A percentile compares a stretch with the other conserved stretches of the same genome.
These are phyloP conservation scores for Lathyrus aphaca DNA, from an alignment of 306 rosid species.

Conservation along the genomic window DNA sequence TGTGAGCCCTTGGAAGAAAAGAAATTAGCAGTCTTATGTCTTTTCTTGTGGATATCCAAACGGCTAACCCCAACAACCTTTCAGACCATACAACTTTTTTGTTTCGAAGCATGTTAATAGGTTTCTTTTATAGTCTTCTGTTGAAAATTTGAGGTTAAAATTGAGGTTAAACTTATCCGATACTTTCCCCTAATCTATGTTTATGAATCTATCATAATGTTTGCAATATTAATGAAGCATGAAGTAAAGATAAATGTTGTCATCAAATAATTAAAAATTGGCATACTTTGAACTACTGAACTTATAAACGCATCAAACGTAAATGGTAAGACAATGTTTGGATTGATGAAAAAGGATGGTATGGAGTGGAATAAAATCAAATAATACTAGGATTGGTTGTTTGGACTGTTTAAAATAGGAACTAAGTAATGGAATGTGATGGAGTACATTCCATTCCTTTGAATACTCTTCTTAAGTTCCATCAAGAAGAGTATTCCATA, in stretches of 20 bases:
- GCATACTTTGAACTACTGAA: constrained; percentile 16
- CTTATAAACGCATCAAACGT: constrained; percentile 9
- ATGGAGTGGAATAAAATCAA: constrained; percentile 5
- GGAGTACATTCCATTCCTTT: constrained; percentile 9
- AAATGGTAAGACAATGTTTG: not conserved
- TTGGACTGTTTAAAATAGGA: constrained; percentile 4
- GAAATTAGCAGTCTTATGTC: not conserved
- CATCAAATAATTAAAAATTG: constrained; percentile 3
- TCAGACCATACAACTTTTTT: constrained; percentile 29
- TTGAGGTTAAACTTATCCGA: constrained; percentile 6
- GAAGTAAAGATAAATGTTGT: constrained; percentile 7
- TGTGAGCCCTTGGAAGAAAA: constrained; percentile 22
- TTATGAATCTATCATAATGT: constrained; percentile 13
- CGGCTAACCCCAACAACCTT: not conserved
- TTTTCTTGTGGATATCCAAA: not conserved
- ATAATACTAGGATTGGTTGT: constrained; percentile 13
- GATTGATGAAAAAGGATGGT: constrained; percentile 1
- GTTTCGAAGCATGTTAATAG: not conserved
- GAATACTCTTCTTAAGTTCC: not conserved
- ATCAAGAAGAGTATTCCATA: too few relatives aligned
- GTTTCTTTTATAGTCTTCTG: constrained; percentile 14
- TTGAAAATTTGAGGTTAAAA: constrained; percentile 21
- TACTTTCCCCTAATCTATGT: constrained; percentile 9
- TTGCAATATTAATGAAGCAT: constrained; percentile 29
- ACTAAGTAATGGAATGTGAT: not conserved